Base-by-base conservation (phyloP, 1,284 basidiomycete species). In the Microbotryum lychnidis-dioicae region DNA sequence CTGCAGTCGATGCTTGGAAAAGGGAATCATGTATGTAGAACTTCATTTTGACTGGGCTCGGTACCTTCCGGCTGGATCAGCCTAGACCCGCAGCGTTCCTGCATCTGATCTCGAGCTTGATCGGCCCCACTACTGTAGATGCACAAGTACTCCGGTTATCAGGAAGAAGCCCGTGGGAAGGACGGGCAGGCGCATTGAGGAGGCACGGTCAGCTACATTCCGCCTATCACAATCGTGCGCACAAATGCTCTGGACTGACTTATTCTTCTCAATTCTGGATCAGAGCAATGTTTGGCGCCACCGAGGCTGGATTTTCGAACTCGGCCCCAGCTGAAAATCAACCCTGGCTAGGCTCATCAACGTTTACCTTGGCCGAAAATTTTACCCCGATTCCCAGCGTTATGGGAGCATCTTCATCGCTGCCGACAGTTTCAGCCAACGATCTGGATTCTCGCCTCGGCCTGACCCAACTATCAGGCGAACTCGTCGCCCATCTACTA, bases 111-210 rank as follows among this genome's bases (percentile, higher is more conserved):
- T 14, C 12, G 37, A 42, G 12, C 16, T 42, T 18, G 21, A 10
- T 6, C 20, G 23, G 8, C 29, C 51, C 9, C 16, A 21, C 56
- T 10, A 25, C 25, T 25, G 25, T 25, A 62, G 61, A 9, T 62
- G 61, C 37, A 60, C 58, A 1, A 66, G 61, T n/a, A 66, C 64
- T 6, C 64, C 64, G 2, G 57, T 56, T 8, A 37, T 57, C 1
- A 18, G 64, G 6, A 66, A 66, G 54, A 66, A 66, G 50, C 44
- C 64, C 16, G 44, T 48, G 7, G 53, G 58, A 6, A 49, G 64
- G 25, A 53, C 50, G 4, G 64, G 64, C 5, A 66, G 63, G n/a
- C 53, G 64, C 2, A 66, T 66, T 37, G 64, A 66, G 48, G 64
- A 66, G 42, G 64, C 64, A 7, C 60, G 60, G 60, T 57, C 16